phyloP scores from a whole-genome alignment of 345 rosid species.

The Euclidium syriacum region DNA sequence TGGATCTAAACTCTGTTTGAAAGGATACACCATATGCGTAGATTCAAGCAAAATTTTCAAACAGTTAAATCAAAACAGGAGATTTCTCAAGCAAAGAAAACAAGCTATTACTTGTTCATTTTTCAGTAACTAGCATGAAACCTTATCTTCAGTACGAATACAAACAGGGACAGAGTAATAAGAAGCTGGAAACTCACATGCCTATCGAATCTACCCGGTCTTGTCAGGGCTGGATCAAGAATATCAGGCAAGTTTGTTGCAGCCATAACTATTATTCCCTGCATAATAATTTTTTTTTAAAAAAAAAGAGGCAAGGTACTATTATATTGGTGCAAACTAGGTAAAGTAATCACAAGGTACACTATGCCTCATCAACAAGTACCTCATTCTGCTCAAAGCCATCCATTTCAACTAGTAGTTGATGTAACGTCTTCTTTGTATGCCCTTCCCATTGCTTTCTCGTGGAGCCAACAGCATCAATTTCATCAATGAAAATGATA shows the following conservation, averaged over 20 bases:
- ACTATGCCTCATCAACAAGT: constrained; percentile 1
- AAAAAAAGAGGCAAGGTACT: neutral
- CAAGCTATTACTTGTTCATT: neutral
- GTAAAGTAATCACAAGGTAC: neutral
- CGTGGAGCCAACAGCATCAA: constrained; percentile 96
- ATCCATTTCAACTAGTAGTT: constrained; percentile 97
- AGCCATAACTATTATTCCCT: constrained; percentile 98
- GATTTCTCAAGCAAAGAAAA: neutral
- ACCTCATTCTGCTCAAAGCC: constrained; percentile 99
- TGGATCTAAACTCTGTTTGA: neutral
- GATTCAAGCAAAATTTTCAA: neutral
- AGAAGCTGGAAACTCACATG: constrained; percentile 69
- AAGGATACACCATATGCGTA: neutral
- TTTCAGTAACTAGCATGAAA: neutral
- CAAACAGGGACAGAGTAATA: neutral
- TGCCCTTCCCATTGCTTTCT: constrained; percentile 99
- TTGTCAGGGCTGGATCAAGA: constrained; percentile 98
- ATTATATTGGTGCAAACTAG: neutral
- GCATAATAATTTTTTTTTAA: constrained; percentile 13
- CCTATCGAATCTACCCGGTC: constrained; percentile 99
- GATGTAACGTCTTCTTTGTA: constrained; percentile 98
- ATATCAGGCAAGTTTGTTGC: constrained; percentile 99
- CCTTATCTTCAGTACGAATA: neutral
- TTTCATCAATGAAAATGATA: constrained; percentile 96
- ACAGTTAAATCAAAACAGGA: neutral